Conservation (phyloP, 139 green algal genomes). For the Micractinium conductrix region DNA sequence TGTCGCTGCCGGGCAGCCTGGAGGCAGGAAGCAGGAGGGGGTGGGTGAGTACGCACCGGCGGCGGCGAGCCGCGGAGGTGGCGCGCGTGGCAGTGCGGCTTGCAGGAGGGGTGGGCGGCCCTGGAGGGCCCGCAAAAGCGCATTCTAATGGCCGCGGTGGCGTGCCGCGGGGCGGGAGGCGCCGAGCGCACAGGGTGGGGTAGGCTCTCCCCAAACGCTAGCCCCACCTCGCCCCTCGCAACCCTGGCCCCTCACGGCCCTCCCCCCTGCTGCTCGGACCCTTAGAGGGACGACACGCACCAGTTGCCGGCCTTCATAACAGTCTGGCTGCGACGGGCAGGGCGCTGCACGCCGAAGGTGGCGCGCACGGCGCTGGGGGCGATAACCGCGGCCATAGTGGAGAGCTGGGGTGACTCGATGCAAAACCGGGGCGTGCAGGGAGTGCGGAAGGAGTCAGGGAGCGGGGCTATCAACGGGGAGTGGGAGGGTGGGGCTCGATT, state of each 20-base stretch:
- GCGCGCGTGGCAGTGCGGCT: too few relatives aligned
- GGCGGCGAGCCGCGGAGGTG: neutral
- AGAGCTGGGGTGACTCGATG: neutral
- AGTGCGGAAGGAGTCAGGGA: neutral
- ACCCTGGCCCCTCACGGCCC: neutral
- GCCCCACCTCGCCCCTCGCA: neutral
- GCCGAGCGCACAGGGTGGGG: too few relatives aligned
- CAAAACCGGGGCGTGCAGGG: neutral
- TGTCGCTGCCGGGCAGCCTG: slow-evolving; percentile 46
- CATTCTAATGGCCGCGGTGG: too few relatives aligned
- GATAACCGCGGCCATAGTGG: neutral
- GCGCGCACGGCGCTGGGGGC: neutral
- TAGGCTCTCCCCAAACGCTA: too few relatives aligned
- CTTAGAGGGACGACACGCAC: neutral
- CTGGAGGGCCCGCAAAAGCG: too few relatives aligned
- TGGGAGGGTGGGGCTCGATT: neutral
- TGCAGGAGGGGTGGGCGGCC: too few relatives aligned
- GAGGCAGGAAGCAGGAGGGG: neutral
- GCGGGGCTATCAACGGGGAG: too few relatives aligned
- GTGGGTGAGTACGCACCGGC: neutral
- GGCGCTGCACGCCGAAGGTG: neutral
- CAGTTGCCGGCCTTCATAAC: slow-evolving; percentile 14
- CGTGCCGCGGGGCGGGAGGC: too few relatives aligned
- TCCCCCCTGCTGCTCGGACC: neutral
- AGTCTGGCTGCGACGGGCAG: neutral